Percentiles rank a stretch among this genome's conserved stretches.
phyloP scores from a whole-genome alignment of 768 basidiomycete species.

The Amanita pallidorosea region DNA sequence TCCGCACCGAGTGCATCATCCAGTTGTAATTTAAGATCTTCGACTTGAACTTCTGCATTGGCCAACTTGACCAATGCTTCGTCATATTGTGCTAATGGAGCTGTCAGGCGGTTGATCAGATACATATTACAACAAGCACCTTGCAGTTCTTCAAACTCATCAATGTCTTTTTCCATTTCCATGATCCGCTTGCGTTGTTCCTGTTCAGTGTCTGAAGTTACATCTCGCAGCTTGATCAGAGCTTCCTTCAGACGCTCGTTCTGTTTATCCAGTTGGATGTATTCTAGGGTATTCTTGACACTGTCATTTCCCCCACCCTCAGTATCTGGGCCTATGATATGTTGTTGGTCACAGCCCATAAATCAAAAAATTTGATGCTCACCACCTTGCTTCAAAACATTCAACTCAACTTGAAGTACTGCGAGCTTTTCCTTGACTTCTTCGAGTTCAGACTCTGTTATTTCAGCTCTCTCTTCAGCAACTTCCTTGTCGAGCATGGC shows the following conservation, averaged over 20 bases:
- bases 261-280: conserved; percentile 90
- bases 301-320: conserved; percentile 18
- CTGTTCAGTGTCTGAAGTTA: conserved; percentile 78
- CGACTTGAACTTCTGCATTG: conserved; percentile 86
- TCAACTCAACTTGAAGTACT: conserved; percentile 74
- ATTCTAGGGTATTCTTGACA: conserved; percentile 50
- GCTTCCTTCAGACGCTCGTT: conserved; percentile 95
- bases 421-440: conserved; percentile 71
- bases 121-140: conserved; percentile 26
- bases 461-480: conserved; percentile 86
- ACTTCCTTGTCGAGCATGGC: conserved; percentile 92
- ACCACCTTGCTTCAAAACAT: conserved; percentile 57
- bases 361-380: conserved; percentile 10
- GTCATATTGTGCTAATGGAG: conserved; percentile 63
- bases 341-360: background rate
- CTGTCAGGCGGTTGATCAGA: background rate
- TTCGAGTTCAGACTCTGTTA: conserved; percentile 68
- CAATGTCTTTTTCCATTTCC: conserved; percentile 87
- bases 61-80: conserved; percentile 67
- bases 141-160: conserved; percentile 69
- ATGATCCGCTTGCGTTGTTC: conserved; percentile 72
- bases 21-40: conserved; percentile 87
- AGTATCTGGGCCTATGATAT: conserved; percentile 9
- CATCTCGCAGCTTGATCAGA: conserved; percentile 79
- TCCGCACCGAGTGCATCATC: conserved; percentile 94